phyloP scores from a whole-genome alignment of 2,329 filamentous ascomycete genomes.

The Pseudocercospora cruenta region DNA sequence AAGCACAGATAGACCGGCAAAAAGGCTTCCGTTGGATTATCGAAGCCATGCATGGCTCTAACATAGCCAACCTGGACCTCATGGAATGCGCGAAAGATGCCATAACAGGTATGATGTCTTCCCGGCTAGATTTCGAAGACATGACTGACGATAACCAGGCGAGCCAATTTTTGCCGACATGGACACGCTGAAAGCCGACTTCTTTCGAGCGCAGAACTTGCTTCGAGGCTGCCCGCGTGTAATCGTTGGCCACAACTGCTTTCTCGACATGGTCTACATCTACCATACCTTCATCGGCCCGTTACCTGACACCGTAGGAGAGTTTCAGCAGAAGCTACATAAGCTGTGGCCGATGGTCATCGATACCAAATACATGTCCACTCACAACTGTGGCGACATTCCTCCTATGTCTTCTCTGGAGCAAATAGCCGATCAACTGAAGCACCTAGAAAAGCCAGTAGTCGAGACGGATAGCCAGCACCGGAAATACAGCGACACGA shows the following conservation, averaged over 20 bases:
- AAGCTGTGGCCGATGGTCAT: slow-evolving; percentile 60
- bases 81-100: slow-evolving; percentile 42
- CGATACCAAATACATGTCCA: slow-evolving; percentile 67
- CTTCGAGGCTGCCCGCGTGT: slow-evolving; percentile 54
- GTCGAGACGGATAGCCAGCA: slow-evolving; percentile 46
- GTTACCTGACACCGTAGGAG: slow-evolving; percentile 57
- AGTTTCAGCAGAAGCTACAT: slow-evolving; percentile 58
- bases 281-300: slow-evolving; percentile 64
- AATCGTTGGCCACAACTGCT: slow-evolving; percentile 67
- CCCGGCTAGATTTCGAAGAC: not conserved
- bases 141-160: slow-evolving; percentile 25
- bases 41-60: slow-evolving; percentile 48
- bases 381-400: slow-evolving; percentile 57
- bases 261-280: slow-evolving; percentile 66
- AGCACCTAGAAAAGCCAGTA: slow-evolving; percentile 43
- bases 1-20: slow-evolving; percentile 47
- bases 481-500: slow-evolving; percentile 45
- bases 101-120: slow-evolving; percentile 21
- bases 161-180: slow-evolving; percentile 42
- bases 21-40: slow-evolving; percentile 56
- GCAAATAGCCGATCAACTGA: slow-evolving; percentile 52
- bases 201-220: slow-evolving; percentile 45
- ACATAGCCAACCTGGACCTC: slow-evolving; percentile 44
- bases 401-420: slow-evolving; percentile 54
- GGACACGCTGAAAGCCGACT: slow-evolving; percentile 42